Percentiles rank a stretch among this genome's conserved stretches.
phyloP scores from a whole-genome alignment of 768 basidiomycete genomes.

The Mycena maculata region DNA sequence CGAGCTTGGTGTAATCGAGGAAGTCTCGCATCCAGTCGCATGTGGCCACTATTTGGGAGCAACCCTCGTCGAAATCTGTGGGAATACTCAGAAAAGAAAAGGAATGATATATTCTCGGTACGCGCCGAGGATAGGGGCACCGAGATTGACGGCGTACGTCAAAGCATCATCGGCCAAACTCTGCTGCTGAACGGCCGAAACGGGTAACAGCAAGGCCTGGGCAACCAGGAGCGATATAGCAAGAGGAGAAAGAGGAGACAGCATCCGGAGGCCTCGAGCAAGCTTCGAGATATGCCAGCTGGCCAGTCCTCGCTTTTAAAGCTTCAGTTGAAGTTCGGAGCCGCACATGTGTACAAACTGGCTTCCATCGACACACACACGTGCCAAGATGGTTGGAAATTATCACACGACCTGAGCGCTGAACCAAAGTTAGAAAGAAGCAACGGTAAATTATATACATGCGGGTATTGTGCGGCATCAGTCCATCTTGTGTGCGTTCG shows the following conservation, averaged over 20 bases:
- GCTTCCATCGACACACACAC: not conserved
- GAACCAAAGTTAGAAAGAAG: too few relatives aligned
- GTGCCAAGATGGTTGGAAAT: not conserved
- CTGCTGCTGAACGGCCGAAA: conserved; percentile 2
- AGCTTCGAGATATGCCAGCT: too few relatives aligned
- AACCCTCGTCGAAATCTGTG: conserved; percentile 33
- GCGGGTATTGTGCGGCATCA: too few relatives aligned
- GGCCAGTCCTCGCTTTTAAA: not conserved
- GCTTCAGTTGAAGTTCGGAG: not conserved
- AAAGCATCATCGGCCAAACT: conserved; percentile 1
- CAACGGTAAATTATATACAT: too few relatives aligned
- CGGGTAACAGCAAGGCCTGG: not conserved
- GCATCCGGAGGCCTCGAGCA: not conserved
- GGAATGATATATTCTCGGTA: too few relatives aligned
- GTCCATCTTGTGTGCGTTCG: too few relatives aligned
- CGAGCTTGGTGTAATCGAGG: conserved; percentile 37
- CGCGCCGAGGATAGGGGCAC: conserved; percentile 2
- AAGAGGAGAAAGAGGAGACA: not conserved
- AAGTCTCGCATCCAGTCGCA: conserved; percentile 40
- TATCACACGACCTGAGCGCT: too few relatives aligned
- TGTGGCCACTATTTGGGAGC: conserved; percentile 20
- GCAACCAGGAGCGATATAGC: not conserved
- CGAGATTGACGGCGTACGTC: not conserved
- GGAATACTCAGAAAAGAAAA: not conserved
- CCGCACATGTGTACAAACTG: not conserved